Evolutionary conservation across 2,329 filamentous ascomycete species (phyloP).

Genomic region (Fusarium domesticum): DNA sequence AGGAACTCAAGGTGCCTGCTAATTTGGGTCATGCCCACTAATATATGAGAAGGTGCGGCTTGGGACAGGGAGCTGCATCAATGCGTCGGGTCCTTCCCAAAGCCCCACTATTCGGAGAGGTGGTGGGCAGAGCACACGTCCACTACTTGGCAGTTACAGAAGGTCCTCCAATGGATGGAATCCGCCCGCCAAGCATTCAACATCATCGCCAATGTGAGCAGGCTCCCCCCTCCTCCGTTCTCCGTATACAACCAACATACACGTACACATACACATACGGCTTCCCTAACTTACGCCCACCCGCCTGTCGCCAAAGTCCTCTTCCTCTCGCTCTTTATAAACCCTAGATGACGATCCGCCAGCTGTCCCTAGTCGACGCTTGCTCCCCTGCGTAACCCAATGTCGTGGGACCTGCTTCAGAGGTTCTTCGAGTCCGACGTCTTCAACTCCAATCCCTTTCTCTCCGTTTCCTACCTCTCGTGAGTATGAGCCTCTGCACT

Average conservation of each 20-base stretch:
- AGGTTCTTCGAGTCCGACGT: slow-evolving; percentile 91
- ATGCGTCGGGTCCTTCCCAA: too few species aligned
- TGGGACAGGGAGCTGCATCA: too few species aligned
- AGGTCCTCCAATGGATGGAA: too few species aligned
- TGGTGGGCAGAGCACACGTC: too few species aligned
- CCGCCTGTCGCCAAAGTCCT: slow-evolving; percentile 2
- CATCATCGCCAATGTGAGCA: slow-evolving; percentile 8
- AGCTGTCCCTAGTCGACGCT: slow-evolving; percentile 30
- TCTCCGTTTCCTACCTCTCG: slow-evolving; percentile 86
- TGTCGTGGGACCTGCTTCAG: slow-evolving; percentile 85
- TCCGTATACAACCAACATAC: too few species aligned
- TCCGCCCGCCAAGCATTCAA: slow-evolving; percentile 3
- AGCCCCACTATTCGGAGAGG: too few species aligned
- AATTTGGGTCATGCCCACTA: too few species aligned
- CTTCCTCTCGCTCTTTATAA: slow-evolving; percentile 20
- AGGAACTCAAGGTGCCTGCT: too few species aligned
- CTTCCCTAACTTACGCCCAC: too few species aligned
- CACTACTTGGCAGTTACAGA: too few species aligned
- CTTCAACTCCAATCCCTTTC: slow-evolving; percentile 87
- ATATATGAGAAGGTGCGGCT: too few species aligned
- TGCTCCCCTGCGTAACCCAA: slow-evolving; percentile 42
- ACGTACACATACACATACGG: too few species aligned
- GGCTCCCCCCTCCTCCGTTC: neutral
- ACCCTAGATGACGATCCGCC: slow-evolving; percentile 40
- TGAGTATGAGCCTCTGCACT: slow-evolving; percentile 53